Conservation (phyloP, 176 grass and related monocot species). For the maize (Zea mays) region DNA sequence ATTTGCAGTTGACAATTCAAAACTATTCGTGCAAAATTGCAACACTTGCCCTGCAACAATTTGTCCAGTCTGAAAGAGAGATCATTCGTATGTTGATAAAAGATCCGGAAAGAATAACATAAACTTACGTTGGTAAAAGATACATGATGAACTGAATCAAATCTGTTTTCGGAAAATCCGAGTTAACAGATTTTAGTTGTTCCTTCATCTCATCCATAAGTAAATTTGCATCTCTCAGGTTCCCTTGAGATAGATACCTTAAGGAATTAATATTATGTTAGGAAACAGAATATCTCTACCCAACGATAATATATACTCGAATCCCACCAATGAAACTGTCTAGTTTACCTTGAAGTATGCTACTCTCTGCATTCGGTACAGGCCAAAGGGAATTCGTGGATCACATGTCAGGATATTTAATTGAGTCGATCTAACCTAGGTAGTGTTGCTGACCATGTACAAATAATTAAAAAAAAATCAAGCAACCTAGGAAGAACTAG, state of each 20-base stretch:
- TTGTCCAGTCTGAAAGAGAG: conserved; percentile 28
- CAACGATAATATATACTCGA: conserved; percentile 17
- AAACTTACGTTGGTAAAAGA: conserved; percentile 85
- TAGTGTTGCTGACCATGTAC: not conserved
- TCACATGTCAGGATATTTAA: conserved; percentile 25
- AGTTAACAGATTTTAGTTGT: conserved; percentile 62
- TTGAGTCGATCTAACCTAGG: not conserved
- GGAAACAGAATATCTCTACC: conserved; percentile 15
- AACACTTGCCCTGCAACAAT: conserved; percentile 21
- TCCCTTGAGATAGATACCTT: conserved; percentile 94
- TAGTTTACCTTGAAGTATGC: conserved; percentile 12
- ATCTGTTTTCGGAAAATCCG: conserved; percentile 68
- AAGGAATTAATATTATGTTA: conserved; percentile 42
- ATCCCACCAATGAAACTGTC: conserved; percentile 18
- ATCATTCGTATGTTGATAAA: conserved; percentile 48
- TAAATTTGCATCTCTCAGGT: conserved; percentile 90
- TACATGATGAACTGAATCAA: conserved; percentile 79
- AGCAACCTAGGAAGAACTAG: not conserved
- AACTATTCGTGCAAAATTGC: conserved; percentile 28
- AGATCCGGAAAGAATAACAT: conserved; percentile 32
- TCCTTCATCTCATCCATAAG: conserved; percentile 84
- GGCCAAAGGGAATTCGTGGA: not conserved
- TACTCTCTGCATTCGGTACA: conserved; percentile 20
- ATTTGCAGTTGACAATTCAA: conserved; percentile 7
- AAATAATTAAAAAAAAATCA: not conserved